Evolutionary conservation across 306 rosid genomes (phyloP), one percentile per base, ranked within the genome.

Genomic region (Castanea mollissima): DNA sequence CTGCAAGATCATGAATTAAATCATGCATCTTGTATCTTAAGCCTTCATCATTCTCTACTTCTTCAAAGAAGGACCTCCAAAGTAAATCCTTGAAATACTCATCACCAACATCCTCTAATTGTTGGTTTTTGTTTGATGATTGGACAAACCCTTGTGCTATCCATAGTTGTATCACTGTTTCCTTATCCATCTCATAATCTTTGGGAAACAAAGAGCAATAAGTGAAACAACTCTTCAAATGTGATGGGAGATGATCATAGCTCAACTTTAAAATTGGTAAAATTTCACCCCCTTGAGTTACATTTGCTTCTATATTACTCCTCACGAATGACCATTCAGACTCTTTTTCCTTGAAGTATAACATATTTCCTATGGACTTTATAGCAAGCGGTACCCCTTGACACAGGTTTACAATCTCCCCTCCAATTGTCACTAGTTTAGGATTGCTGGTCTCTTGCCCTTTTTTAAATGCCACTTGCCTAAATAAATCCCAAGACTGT

Each of bases 311-410:
- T 65, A 81, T 81, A 74, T 71, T 73, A 16, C 84, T 63, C 15
- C 65, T 84, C 58, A 84, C 77, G 46, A 63, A 69, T n/a, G 6
- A 55, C 90, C 90, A 87, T 21, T 87, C 84, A 41, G 20, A 62
- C 44, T 11, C 20, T 35, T 76, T 54, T 31, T 74, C 76, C 70
- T 83, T 78, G 35, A 74, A 76, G 54, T 49, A 41, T 41, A 87
- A 78, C 25, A 83, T 68, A 69, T 85, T 70, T 20, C 85, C 85
- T 34, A 83, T 52, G 57, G 79, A 57, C 70, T 81, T 83, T 56
- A 86, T 78, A 6, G 80, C 78, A 52, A 86, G 87, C 0, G 77
- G 82, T 2, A 79, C 73, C 32, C 82, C 77, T 5, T 1, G 9
- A 38, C 81, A 82, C 13, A 80, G 76, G 7, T 29, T 25, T 23